These are phyloP conservation scores for Fusarium vanettenii DNA, from an alignment of 2,329 filamentous ascomycete genomes.

Conservation along the genomic window DNA sequence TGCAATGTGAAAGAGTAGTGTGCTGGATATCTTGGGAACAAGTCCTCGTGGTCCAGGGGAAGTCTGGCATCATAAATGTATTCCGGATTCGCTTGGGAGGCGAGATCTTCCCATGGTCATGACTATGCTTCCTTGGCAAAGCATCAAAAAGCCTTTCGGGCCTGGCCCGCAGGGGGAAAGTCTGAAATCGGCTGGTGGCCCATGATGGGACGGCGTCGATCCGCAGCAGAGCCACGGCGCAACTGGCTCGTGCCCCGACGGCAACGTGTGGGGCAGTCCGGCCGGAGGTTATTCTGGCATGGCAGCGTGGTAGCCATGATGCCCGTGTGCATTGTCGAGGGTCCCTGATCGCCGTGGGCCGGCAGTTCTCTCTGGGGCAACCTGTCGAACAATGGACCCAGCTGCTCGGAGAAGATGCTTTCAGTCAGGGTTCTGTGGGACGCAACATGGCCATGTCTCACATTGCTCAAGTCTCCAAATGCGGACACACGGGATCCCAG, in stretches of 20 bases:
- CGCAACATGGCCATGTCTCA: neutral
- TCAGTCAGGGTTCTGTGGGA: neutral
- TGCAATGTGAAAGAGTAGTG: neutral
- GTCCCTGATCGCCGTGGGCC: slow-evolving; percentile 23
- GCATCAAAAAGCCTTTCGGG: slow-evolving; percentile 2
- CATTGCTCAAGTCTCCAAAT: neutral
- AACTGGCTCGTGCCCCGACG: slow-evolving; percentile 1
- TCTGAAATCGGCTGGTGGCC: slow-evolving; percentile 17
- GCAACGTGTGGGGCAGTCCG: slow-evolving; percentile 18
- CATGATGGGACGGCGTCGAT: slow-evolving; percentile 10
- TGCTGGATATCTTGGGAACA: neutral
- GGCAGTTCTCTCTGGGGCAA: neutral
- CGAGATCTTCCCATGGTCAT: neutral
- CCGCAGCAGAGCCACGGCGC: slow-evolving; percentile 14
- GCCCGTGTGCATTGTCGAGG: neutral
- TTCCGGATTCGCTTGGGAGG: neutral
- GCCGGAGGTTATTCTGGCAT: slow-evolving; percentile 22
- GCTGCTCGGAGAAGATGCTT: slow-evolving; percentile 15
- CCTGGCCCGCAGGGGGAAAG: slow-evolving; percentile 26
- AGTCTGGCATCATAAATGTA: slow-evolving; percentile 26
- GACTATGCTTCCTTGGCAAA: slow-evolving; percentile 15
- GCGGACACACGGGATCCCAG: neutral
- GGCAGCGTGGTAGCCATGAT: neutral
- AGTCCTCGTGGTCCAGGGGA: neutral
- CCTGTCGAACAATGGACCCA: slow-evolving; percentile 13